Evolutionary conservation across 805 yeast species (phyloP).

Genomic region (Ogataea saltuana): DNA sequence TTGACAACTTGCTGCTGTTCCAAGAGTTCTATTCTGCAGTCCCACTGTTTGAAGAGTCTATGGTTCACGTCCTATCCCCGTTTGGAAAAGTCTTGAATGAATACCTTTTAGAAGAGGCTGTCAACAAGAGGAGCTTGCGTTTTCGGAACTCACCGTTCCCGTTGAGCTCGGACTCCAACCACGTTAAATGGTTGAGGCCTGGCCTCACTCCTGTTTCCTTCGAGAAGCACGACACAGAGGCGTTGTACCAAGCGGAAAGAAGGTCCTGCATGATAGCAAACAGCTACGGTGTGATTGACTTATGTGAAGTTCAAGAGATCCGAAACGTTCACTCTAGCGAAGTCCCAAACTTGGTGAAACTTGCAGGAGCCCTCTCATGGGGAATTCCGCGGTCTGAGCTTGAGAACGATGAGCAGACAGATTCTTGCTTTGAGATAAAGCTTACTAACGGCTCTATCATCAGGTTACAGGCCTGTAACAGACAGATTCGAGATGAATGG

Average conservation of each 20-base stretch:
- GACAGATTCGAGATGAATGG: constrained; percentile 63
- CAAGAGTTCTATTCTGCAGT: constrained; percentile 53
- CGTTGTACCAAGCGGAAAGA: constrained; percentile 67
- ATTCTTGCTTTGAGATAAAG: constrained; percentile 54
- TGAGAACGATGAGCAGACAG: constrained; percentile 33
- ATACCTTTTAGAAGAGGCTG: constrained; percentile 23
- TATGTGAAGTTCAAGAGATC: constrained; percentile 49
- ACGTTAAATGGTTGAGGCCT: constrained; percentile 63
- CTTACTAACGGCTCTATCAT: constrained; percentile 47
- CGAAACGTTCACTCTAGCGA: constrained; percentile 32
- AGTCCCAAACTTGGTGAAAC: constrained; percentile 28
- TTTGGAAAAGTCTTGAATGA: constrained; percentile 35
- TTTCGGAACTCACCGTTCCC: constrained; percentile 57
- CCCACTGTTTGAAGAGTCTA: constrained; percentile 52
- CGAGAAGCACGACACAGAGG: constrained; percentile 51
- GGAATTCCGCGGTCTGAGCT: constrained; percentile 19
- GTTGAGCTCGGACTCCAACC: constrained; percentile 45
- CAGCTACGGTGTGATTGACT: constrained; percentile 63
- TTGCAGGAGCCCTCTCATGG: constrained; percentile 37
- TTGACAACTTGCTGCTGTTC: constrained; percentile 61
- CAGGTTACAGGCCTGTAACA: constrained; percentile 56
- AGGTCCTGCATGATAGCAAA: constrained; percentile 53
- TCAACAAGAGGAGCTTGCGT: constrained; percentile 35
- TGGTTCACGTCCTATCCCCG: constrained; percentile 34
- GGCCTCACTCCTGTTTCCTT: constrained; percentile 41